Base-by-base conservation (phyloP, 1,139 yeast genomes). In the Yamadazyma friedrichii region DNA sequence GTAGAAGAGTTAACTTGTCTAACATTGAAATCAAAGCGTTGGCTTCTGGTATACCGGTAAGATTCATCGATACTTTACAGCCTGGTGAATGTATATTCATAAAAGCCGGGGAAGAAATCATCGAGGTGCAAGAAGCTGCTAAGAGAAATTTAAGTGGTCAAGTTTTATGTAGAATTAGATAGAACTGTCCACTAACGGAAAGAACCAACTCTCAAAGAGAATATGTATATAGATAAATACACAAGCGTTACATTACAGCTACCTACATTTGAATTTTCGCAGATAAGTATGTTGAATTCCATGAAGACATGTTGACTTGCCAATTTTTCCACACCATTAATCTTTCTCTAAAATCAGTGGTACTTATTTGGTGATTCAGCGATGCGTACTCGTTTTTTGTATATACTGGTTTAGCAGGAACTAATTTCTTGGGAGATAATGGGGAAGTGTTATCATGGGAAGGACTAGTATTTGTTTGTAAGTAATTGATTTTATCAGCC, bases 81-180 rank as follows among this genome's bases (percentile, higher is more conserved):
- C 94, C 96, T 1, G 96, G 97, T 24, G 99, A 93, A 63, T 76
- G 88, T 46, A 78, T 91, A 51, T 81, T 93, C 53, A 76, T 93
- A 31, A 70, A 68, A 41, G 73, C 74, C 6, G 66, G 70, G n/a
- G 47, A 51, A 11, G 79, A 87, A 38, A 71, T 84, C 36, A 71
- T 87, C 52, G 89, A 88, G 48, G 65, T 85, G 40, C 88, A 86
- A 53, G 96, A 91, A 54, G 97, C 97, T 33, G 87, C 94, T 24
- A 76, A 79, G 50, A 82, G 78, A 59, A 78, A 82, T 44, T 58
- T 82, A 36, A 80, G 78, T 31, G 97, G 96, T 33, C 84, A 85
- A 67, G 82, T 88, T 17, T 72, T 91, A 49, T 88, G 95, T 61
- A 82, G 98, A 36, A 32, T 42, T n/a, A 39, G 40, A 27, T 42